These are phyloP conservation scores for Trichoderma gracile DNA, from an alignment of 2,329 filamentous ascomycete genomes.

Conservation along the genomic window DNA sequence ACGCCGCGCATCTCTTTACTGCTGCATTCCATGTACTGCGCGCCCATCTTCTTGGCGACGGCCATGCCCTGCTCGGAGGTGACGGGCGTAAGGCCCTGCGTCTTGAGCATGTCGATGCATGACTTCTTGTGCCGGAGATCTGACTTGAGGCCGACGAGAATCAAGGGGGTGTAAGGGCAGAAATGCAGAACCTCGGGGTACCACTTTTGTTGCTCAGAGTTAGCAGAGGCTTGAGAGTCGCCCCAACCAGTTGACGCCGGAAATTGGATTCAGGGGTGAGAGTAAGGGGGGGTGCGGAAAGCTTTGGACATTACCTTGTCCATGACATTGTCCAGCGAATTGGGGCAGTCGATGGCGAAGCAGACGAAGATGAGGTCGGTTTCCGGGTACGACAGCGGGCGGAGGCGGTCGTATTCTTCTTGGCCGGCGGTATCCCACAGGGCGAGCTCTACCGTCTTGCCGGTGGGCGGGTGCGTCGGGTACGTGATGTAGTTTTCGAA, in stretches of 20 bases:
- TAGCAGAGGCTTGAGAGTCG: conserved; percentile 27
- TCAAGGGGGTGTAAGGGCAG: conserved; percentile 93
- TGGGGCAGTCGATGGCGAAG: conserved; percentile 98
- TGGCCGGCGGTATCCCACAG: conserved; percentile 98
- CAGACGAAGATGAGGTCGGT: conserved; percentile 98
- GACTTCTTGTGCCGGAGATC: conserved; percentile 94
- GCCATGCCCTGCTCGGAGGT: conserved; percentile 85
- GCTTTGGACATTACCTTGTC: conserved; percentile 72
- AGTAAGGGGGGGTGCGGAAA: background rate
- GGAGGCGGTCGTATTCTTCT: conserved; percentile 95
- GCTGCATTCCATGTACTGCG: conserved; percentile 96
- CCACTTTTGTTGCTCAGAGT: conserved; percentile 67
- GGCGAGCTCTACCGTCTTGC: conserved; percentile 94
- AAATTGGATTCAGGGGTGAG: background rate
- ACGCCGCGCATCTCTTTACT: conserved; percentile 97
- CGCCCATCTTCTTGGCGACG: conserved; percentile 91
- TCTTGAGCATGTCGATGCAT: conserved; percentile 98
- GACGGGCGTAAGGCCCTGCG: conserved; percentile 92
- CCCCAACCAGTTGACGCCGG: background rate
- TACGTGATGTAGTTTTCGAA: conserved; percentile 99
- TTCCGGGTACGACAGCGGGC: conserved; percentile 95
- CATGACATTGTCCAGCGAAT: conserved; percentile 96
- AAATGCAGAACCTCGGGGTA: conserved; percentile 99
- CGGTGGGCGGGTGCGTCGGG: conserved; percentile 80
- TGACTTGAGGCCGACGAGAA: conserved; percentile 95